phyloP scores from a whole-genome alignment of 495 filamentous ascomycete species.

The Clohesyomyces aquaticus region DNA sequence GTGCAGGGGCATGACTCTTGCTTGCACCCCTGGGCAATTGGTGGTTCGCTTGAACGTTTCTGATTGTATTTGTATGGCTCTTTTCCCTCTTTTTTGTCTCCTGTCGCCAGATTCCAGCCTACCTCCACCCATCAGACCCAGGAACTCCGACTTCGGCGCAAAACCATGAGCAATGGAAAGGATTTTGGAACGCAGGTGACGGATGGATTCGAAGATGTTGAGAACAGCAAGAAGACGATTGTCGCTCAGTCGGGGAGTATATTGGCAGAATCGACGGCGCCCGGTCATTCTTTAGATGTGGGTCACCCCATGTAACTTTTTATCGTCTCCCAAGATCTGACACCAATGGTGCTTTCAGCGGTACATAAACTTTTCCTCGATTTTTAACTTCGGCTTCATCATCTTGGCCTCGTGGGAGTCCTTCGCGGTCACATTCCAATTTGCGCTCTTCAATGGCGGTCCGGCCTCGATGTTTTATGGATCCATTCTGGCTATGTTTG shows the following conservation, averaged over 20 bases:
- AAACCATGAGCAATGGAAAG: constrained; percentile 2
- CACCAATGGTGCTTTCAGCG: constrained; percentile 15
- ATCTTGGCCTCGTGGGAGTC: constrained; percentile 41
- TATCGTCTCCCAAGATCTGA: neutral
- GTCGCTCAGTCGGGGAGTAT: neutral
- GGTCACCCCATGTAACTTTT: neutral
- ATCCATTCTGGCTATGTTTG: constrained; percentile 36
- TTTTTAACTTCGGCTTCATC: constrained; percentile 35
- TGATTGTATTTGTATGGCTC: neutral
- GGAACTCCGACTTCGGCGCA: neutral
- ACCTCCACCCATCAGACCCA: neutral
- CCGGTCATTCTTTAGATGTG: constrained; percentile 15
- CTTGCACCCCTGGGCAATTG: neutral
- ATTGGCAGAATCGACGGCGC: neutral
- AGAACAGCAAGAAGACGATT: constrained; percentile 22
- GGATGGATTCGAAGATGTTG: constrained; percentile 16
- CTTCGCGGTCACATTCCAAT: constrained; percentile 38
- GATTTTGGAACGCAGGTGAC: constrained; percentile 9
- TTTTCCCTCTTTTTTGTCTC: neutral
- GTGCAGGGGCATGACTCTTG: no score
- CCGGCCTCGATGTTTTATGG: constrained; percentile 47
- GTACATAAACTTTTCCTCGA: constrained; percentile 32
- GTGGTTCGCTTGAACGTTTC: neutral
- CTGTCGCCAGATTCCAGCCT: constrained; percentile 5
- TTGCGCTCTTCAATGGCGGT: constrained; percentile 45